Base-by-base conservation (phyloP, 2,329 filamentous ascomycete genomes). In the Fusarium haematococcum region DNA sequence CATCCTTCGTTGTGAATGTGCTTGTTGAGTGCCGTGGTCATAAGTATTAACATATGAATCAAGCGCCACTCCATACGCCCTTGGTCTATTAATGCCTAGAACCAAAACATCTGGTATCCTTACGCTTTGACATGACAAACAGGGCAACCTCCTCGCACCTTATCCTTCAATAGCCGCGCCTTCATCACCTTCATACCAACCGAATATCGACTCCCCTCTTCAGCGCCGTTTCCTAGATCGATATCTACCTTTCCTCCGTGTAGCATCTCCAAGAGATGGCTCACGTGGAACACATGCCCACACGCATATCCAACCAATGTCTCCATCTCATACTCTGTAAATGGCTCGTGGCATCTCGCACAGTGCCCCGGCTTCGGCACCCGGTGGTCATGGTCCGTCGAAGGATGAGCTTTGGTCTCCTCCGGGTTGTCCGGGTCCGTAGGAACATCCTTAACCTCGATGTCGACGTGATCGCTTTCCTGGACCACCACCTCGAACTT, bases 151-250 rank as follows among this genome's bases (percentile, higher is more conserved):
- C 87, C 88, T 54, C 87, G 85, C 39, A 96, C 87, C 70, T 90
- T 90, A 77, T 95, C 93, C 75, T 91, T 88, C 69, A 98, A 83
- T 64, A 98, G 81, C 73, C 95, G 89, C 43, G 95, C 95, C 80
- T 95, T 94, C 73, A 94, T 97, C 32, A 98, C 95, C 83, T 98
- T 98, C 33, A 92, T 91, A 0, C 94, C 94, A 8, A 98, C 91
- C 63, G 93, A 94, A 66, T 92, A 87, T 9, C 89, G 88, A 30
- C 83, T 82, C 65, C 81, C 82, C 18, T 84, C 81, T 13, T 86
- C 84, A 45, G 84, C 82, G 4, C 82, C 82, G 18, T 82, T 84
- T 2, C 84, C 84, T 32, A 89, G 84, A 4, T 86, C 84, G 5
- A 85, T 80, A 66, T 92, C 89, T 7, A 82, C 80, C 30, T 81